Evolutionary conservation across 73 alveolate genomes (phyloP).

Genomic region (Blepharisma japonicum): DNA sequence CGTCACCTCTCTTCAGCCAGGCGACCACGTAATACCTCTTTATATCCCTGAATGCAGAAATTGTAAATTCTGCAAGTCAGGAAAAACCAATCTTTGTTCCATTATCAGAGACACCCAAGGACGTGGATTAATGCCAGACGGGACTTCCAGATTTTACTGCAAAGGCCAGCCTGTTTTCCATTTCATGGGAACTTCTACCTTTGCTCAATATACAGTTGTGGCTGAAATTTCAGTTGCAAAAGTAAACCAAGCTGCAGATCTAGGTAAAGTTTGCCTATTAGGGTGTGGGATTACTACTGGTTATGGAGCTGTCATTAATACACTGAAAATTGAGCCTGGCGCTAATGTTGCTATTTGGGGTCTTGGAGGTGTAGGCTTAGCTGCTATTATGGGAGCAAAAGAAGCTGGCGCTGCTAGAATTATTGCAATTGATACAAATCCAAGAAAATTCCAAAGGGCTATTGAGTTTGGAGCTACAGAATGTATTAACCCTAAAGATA

Average conservation of each 20-base stretch:
- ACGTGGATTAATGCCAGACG: too few species aligned
- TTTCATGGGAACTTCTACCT: conserved; percentile 84
- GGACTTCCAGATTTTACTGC: too few species aligned
- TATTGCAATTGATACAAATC: conserved; percentile 82
- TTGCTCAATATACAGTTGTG: conserved; percentile 81
- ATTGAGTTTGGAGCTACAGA: conserved; percentile 87
- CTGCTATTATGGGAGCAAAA: conserved; percentile 81
- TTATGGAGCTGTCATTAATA: conserved; percentile 83
- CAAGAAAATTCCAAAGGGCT: conserved; percentile 76
- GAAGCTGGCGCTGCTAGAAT: conserved; percentile 69
- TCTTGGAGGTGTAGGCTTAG: conserved; percentile 93
- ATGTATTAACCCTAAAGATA: conserved; percentile 69
- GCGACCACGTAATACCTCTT: conserved; percentile 86
- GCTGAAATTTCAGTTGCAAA: conserved; percentile 79
- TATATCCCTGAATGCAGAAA: conserved; percentile 78
- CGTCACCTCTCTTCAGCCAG: conserved; percentile 75
- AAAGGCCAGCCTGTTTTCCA: conserved; percentile 65
- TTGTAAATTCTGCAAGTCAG: conserved; percentile 60
- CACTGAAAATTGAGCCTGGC: conserved; percentile 76
- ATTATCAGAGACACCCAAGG: too few species aligned
- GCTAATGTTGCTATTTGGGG: conserved; percentile 87
- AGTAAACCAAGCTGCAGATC: conserved; percentile 70
- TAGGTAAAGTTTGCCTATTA: conserved; percentile 69
- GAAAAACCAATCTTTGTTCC: conserved; percentile 64
- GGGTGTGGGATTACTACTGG: conserved; percentile 95